Conservation (phyloP, 2,329 filamentous ascomycete species). For the Xylariomycetidae sp. region DNA sequence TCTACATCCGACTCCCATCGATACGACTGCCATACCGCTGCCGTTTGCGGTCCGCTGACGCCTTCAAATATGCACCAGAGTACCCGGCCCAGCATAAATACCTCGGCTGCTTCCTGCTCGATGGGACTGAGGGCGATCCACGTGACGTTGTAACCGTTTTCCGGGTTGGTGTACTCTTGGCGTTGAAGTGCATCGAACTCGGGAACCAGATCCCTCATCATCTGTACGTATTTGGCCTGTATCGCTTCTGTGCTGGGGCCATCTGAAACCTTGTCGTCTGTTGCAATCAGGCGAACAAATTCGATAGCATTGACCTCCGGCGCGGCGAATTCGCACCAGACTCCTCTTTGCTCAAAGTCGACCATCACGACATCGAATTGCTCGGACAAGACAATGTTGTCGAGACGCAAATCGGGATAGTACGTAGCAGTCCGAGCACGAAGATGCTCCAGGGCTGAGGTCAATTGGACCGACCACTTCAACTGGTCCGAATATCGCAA, state of each 20-base stretch:
- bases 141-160: slow-evolving; percentile 47
- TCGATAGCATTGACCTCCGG: slow-evolving; percentile 56
- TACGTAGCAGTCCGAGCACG: slow-evolving; percentile 39
- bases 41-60: slow-evolving; percentile 49
- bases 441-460: slow-evolving; percentile 45
- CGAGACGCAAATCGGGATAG: slow-evolving; percentile 54
- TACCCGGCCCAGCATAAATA: slow-evolving; percentile 57
- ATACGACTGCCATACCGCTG: slow-evolving; percentile 55
- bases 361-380: slow-evolving; percentile 46
- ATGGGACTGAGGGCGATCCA: slow-evolving; percentile 46
- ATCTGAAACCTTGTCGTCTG: slow-evolving; percentile 41
- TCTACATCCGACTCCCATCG: slow-evolving; percentile 48
- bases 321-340: slow-evolving; percentile 56
- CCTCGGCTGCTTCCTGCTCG: slow-evolving; percentile 53
- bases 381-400: slow-evolving; percentile 50
- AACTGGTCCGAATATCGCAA: slow-evolving; percentile 39
- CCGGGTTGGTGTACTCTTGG: slow-evolving; percentile 42
- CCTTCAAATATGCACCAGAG: slow-evolving; percentile 60
- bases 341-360: slow-evolving; percentile 57
- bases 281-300: slow-evolving; percentile 48
- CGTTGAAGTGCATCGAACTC: slow-evolving; percentile 36
- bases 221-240: slow-evolving; percentile 33
- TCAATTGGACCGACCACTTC: slow-evolving; percentile 49
- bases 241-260: no score
- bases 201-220: slow-evolving; percentile 39